Percentiles rank a stretch among this genome's conserved stretches.
These are phyloP conservation scores for Diaporthe batatas DNA, from an alignment of 2,329 filamentous ascomycete species.

Conservation along the genomic window DNA sequence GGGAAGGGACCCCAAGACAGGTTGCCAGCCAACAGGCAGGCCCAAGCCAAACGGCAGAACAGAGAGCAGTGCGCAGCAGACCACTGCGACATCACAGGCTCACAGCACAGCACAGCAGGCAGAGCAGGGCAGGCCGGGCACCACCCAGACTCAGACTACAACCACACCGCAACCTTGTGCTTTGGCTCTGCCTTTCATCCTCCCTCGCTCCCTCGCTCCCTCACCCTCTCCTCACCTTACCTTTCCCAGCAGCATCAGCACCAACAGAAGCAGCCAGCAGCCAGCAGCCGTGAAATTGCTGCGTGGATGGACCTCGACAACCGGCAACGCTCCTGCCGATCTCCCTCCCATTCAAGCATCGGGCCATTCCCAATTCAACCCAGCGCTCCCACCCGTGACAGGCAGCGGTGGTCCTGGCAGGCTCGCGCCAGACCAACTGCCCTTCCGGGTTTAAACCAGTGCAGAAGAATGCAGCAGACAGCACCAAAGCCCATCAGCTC, in stretches of 20 bases:
- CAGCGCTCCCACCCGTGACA: slow-evolving; percentile 29
- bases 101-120: not conserved
- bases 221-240: not conserved
- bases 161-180: slow-evolving; percentile 5
- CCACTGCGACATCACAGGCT: not conserved
- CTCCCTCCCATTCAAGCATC: slow-evolving; percentile 31
- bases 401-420: slow-evolving; percentile 30
- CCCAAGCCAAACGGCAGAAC: not conserved
- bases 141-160: too few relatives aligned
- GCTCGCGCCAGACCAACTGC: slow-evolving; percentile 11
- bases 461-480: slow-evolving; percentile 12
- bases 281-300: slow-evolving; percentile 33
- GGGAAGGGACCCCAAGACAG: slow-evolving; percentile 20
- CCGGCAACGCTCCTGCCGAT: slow-evolving; percentile 30
- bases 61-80: not conserved
- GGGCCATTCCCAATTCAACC: slow-evolving; percentile 20
- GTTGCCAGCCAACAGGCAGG: not conserved
- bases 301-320: slow-evolving; percentile 22
- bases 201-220: not conserved
- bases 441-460: slow-evolving; percentile 38
- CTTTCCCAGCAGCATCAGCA: slow-evolving; percentile 13
- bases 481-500: slow-evolving; percentile 36
- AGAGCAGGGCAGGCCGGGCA: too few relatives aligned
- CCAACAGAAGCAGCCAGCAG: not conserved
- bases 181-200: not conserved